Evolutionary conservation across 805 yeast species (phyloP), one percentile per base, ranked within the genome.

Genomic region (Teunomyces pallodes): DNA sequence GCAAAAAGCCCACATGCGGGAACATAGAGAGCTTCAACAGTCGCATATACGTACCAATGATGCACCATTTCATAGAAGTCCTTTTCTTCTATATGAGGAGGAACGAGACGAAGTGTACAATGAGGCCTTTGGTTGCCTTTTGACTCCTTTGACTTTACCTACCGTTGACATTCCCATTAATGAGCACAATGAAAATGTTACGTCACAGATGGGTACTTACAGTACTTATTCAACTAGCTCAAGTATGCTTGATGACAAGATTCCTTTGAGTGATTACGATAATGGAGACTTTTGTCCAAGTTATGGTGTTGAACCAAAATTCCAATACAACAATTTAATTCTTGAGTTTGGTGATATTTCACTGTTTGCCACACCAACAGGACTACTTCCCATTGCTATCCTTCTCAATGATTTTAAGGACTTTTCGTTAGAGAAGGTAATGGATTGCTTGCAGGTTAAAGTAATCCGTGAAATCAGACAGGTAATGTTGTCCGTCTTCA

Each of bases 1-100:
- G 17, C 83, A 80, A 49, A 80, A 79, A 46, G 65, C 69, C 9
- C 70, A 80, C 49, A 76, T 76, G 52, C 62, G 61, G 0, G 74
- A 75, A 9, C 77, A 79, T 38, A 65, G 81, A 45, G 57, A 60
- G 8, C 58, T 67, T 14, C 97, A 91, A 61, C 83, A 83, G 45
- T 70, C 72, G 2, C 96, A 87, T 62, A 66, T 91, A 1, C 67
- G 79, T 14, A 54, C 70, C 5, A 87, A 89, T 56, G 99, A 94
- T 71, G 86, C 87, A 0, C 90, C 96, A 0, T 90, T 82, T 52
- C 94, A 89, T 55, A 68, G 99, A 47, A 72, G 83, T 16, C 84
- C 94, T 0, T 91, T 90, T 61, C 64, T 92, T 27, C 62, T 92
- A 7, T 76, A 79, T 3, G 75, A 74, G 5, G 73, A 75, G 10